Base-by-base conservation (phyloP, 2,329 filamentous ascomycete species). In the Aspergillus alliaceus region DNA sequence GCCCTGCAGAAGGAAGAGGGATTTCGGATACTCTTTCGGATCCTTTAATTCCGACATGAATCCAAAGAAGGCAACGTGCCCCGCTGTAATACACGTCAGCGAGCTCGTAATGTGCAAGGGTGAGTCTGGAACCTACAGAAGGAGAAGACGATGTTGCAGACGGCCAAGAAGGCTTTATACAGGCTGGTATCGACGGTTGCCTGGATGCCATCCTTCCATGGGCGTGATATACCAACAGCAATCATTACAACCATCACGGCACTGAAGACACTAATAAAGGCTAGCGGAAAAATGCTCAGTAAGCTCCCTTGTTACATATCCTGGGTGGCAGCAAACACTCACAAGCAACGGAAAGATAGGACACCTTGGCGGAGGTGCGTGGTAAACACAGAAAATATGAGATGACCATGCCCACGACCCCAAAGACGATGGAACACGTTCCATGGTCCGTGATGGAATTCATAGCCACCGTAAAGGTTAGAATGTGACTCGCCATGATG, bases 71-170 rank as follows among this genome's bases (percentile, higher is more conserved):
- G 84, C 84, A n/a, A 85, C 82, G 65, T 87, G 84, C 20, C 84
- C 84, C 44, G 74, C 77, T 65, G 58, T 27, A n/a, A 31, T 84
- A 72, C 18, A 37, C 89, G 18, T 59, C 22, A 56, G 51, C 15
- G 2, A 31, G 6, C 4, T 81, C 80, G 18, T 84, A 85, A 1
- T n/a, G n/a, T n/a, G n/a, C n/a, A n/a, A n/a, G n/a, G n/a, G n/a
- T n/a, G n/a, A n/a, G n/a, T n/a, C n/a, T n/a, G 73, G 24, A 77
- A 53, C 74, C 67, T 66, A 77, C 84, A 78, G 74, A 86, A 90
- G 56, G 88, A 86, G 58, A 90, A 84, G 54, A 88, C 79, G 54
- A 90, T 90, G 74, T 89, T 89, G 68, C 77, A 80, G 53, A 87
- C 79, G 20, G 83, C 80, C 39, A 84, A 77, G 66, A 88, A 86